A percentile compares a stretch with the other conserved stretches of the same genome.
Evolutionary conservation across 1,139 yeast species (phyloP).

Genomic region (Suhomyces bolitotheri): DNA sequence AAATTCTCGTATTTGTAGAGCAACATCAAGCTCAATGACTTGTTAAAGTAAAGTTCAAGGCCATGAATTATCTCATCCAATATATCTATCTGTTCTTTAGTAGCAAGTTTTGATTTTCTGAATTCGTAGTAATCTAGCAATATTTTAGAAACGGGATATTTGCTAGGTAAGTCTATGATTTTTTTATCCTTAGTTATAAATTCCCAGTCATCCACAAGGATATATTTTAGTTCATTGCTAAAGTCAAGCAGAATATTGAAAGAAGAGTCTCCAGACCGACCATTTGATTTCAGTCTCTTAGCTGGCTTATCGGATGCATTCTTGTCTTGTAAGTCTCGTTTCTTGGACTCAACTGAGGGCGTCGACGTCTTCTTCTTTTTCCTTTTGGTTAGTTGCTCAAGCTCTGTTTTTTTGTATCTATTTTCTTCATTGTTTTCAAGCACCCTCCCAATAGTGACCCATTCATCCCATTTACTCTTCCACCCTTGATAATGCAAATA

Average conservation of each 20-base stretch:
- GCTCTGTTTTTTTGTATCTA: constrained; percentile 59
- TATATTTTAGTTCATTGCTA: constrained; percentile 51
- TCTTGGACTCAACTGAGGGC: constrained; percentile 8
- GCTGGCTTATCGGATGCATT: constrained; percentile 10
- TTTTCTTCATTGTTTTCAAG: constrained; percentile 72
- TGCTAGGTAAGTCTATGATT: constrained; percentile 61
- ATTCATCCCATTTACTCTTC: constrained; percentile 96
- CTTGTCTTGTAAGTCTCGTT: constrained; percentile 8
- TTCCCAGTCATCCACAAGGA: constrained; percentile 93
- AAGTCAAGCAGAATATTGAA: constrained; percentile 15
- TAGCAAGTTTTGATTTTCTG: constrained; percentile 19
- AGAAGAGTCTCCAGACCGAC: constrained; percentile 1
- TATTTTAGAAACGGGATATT: constrained; percentile 51
- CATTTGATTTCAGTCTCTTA: constrained; percentile 14
- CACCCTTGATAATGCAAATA: constrained; percentile 92
- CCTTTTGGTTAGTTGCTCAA: constrained; percentile 44
- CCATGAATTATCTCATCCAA: constrained; percentile 71
- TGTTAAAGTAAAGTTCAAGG: constrained; percentile 72
- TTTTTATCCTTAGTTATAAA: constrained; percentile 76
- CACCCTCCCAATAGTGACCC: constrained; percentile 77
- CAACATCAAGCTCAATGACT: constrained; percentile 67
- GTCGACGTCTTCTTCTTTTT: constrained; percentile 14
- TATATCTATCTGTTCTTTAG: constrained; percentile 46
- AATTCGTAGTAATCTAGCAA: constrained; percentile 47
- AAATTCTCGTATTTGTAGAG: constrained; percentile 83